Percentiles rank a stretch among this genome's conserved stretches.
These are phyloP conservation scores for Rosa persica DNA, from an alignment of 306 rosid species.

Conservation along the genomic window DNA sequence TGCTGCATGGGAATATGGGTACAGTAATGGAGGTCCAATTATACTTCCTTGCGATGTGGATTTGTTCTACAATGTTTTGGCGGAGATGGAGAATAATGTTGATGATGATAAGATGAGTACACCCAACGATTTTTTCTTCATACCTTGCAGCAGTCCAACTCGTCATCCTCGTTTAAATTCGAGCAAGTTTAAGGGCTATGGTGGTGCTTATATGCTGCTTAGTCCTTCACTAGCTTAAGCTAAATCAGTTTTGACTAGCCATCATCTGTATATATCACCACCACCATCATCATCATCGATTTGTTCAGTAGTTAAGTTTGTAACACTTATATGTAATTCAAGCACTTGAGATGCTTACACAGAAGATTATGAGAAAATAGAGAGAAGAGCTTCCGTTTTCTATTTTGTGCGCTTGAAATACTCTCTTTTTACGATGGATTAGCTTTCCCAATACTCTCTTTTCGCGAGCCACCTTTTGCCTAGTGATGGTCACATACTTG, in stretches of 20 bases:
- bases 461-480: too few relatives aligned
- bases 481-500: too few relatives aligned
- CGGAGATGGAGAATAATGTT: slow-evolving; percentile 43
- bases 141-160: slow-evolving; percentile 26
- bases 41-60: slow-evolving; percentile 58
- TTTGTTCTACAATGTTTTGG: slow-evolving; percentile 34
- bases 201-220: slow-evolving; percentile 14
- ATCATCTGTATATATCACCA: neutral
- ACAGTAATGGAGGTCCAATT: slow-evolving; percentile 56
- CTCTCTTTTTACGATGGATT: too few relatives aligned
- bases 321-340: neutral
- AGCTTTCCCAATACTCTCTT: too few relatives aligned
- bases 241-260: neutral
- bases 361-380: neutral
- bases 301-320: neutral
- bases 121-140: neutral
- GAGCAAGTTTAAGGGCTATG: neutral
- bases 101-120: neutral
- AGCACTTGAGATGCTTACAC: neutral
- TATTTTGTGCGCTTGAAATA: too few relatives aligned
- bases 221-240: slow-evolving; percentile 1
- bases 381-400: neutral
- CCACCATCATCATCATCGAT: neutral
- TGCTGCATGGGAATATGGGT: slow-evolving; percentile 65
- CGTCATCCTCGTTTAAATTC: slow-evolving; percentile 5